Percentiles rank a stretch among this genome's conserved stretches.
These are phyloP conservation scores for Durotheca rogersii DNA, from an alignment of 495 filamentous ascomycete genomes.

Conservation along the genomic window DNA sequence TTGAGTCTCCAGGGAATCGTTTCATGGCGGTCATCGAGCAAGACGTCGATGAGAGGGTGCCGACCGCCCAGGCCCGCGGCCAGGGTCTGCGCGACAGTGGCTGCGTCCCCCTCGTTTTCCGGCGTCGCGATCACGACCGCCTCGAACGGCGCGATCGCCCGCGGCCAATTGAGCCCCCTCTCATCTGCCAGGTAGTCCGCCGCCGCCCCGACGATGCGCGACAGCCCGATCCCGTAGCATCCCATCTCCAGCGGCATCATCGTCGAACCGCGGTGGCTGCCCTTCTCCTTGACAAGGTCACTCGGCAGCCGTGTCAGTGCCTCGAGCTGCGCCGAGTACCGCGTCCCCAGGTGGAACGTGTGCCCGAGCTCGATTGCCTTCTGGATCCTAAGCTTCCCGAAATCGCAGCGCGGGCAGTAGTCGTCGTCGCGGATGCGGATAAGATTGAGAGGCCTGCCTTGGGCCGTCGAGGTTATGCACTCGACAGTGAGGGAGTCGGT, in stretches of 20 bases:
- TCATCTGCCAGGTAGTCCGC: conserved; percentile 71
- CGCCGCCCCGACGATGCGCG: conserved; percentile 83
- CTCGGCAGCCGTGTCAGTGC: conserved; percentile 41
- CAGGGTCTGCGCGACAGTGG: conserved; percentile 61
- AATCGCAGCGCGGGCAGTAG: conserved; percentile 65
- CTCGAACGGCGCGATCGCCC: conserved; percentile 82
- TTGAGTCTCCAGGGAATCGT: conserved; percentile 77
- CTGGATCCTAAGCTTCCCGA: conserved; percentile 64
- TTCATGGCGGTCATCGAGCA: conserved; percentile 72
- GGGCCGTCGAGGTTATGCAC: conserved; percentile 18
- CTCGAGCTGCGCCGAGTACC: conserved; percentile 75
- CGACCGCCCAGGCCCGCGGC: conserved; percentile 12
- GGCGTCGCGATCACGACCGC: conserved; percentile 65
- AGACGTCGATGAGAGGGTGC: conserved; percentile 52
- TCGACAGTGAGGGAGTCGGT: conserved; percentile 27
- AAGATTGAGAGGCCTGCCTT: conserved; percentile 51
- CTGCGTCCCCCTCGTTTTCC: conserved; percentile 51
- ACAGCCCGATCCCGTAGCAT: conserved; percentile 93
- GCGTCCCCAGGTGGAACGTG: conserved; percentile 89
- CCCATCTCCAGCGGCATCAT: conserved; percentile 79
- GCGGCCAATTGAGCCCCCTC: conserved; percentile 85
- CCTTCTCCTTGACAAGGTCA: conserved; percentile 10
- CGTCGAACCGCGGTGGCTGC: conserved; percentile 4
- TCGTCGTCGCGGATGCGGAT: conserved; percentile 68
- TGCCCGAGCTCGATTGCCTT: conserved; percentile 88